A percentile compares a stretch with the other conserved stretches of the same genome.
Conservation (phyloP, 1,284 basidiomycete species). For the Heterobasidion parviporum region DNA sequence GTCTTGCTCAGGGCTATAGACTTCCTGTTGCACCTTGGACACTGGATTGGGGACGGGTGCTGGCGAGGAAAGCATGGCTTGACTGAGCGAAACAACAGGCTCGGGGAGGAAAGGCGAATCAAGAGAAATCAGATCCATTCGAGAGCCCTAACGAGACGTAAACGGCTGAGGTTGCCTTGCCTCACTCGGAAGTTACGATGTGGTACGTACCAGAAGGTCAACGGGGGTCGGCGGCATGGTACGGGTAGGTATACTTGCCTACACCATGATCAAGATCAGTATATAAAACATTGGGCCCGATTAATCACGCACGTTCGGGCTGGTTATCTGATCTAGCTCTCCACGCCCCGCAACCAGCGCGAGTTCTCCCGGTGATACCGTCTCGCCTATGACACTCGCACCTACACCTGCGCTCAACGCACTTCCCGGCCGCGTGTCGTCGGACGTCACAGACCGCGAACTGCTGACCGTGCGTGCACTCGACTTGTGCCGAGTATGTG, state of each 20-base stretch:
- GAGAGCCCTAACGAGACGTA: slow-evolving; percentile 23
- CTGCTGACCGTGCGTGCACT: slow-evolving; percentile 18
- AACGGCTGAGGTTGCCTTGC: background rate
- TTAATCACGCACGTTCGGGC: slow-evolving; percentile 16
- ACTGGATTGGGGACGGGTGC: background rate
- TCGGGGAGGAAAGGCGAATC: slow-evolving; percentile 60
- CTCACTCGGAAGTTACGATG: too few species aligned
- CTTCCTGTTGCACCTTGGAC: slow-evolving; percentile 3
- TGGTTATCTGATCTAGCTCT: slow-evolving; percentile 22
- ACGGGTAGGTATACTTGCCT: background rate
- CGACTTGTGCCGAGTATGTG: slow-evolving; percentile 29
- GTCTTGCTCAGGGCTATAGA: slow-evolving; percentile 17
- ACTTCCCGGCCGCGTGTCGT: slow-evolving; percentile 17
- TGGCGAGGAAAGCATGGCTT: background rate
- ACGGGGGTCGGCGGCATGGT: slow-evolving; percentile 10
- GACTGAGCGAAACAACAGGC: slow-evolving; percentile 16
- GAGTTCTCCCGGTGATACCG: slow-evolving; percentile 49
- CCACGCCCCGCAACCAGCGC: slow-evolving; percentile 38
- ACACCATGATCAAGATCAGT: background rate
- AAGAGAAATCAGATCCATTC: slow-evolving; percentile 56
- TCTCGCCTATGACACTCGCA: slow-evolving; percentile 26
- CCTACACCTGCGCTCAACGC: slow-evolving; percentile 5
- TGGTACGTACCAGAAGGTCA: slow-evolving; percentile 12
- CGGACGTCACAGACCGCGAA: slow-evolving; percentile 18
- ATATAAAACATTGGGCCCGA: background rate